Percentiles rank a stretch among this genome's conserved stretches.
Conservation (phyloP, 78 protist species). For the Dictyostelium purpureum region DNA sequence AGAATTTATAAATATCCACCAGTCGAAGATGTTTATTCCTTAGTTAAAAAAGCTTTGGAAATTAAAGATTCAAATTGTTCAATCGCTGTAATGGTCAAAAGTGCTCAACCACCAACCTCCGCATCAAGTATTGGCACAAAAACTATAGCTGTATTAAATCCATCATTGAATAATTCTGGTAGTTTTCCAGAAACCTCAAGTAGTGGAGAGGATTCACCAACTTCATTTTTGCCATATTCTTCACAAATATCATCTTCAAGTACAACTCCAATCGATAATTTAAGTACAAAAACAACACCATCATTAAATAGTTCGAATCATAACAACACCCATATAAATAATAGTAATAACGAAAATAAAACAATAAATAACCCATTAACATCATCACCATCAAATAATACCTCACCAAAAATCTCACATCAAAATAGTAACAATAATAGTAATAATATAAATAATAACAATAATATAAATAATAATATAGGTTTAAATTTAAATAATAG, state of each 20-base stretch:
- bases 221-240: conserved; percentile 10
- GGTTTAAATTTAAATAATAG: not conserved
- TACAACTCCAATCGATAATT: not conserved
- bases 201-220: not conserved
- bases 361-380: not conserved
- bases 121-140: not conserved
- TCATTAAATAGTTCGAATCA: not conserved
- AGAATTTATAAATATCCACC: conserved; percentile 89
- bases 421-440: not conserved
- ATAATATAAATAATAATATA: not conserved
- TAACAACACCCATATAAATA: not conserved
- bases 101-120: not conserved
- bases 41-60: conserved; percentile 53
- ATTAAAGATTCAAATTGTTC: conserved; percentile 27
- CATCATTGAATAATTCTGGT: not conserved
- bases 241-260: not conserved
- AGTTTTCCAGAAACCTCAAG: conserved; percentile 4
- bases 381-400: not conserved
- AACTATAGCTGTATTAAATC: not conserved
- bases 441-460: not conserved
- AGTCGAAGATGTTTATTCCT: conserved; percentile 79
- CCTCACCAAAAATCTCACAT: not conserved
- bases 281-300: not conserved
- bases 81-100: conserved; percentile 4
- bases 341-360: not conserved